Evolutionary conservation across 1,284 basidiomycete species (phyloP), one percentile per base, ranked within the genome.

Genomic region (Leccinum insolens): DNA sequence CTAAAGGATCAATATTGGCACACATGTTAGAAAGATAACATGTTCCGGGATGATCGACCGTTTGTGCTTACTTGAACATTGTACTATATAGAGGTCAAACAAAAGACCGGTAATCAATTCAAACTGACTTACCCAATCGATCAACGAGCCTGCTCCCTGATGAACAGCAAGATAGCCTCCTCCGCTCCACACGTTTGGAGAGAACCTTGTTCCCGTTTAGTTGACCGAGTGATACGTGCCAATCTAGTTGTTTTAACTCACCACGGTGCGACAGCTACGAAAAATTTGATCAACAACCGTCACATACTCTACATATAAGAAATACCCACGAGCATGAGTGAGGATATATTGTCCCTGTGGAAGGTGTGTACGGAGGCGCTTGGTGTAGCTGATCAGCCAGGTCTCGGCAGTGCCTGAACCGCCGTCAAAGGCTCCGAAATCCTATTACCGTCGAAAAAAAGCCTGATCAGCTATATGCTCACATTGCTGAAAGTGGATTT

Each of bases 121-220:
- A 52, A 15, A 39, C 34, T 15, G 37, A 68, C 76, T 65, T 55
- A 77, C 79, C 85, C 85, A 88, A 71, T 88, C 87, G 60, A 88
- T 88, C 68, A 86, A 72, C 71, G 74, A 81, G 11, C 90, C 90
- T 31, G 91, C 89, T 7, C 78, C 74, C 61, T 78, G 25, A 89
- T 85, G 62, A 80, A 83, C 1, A 15, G 67, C 73, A 37, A 89
- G 81, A 74, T 91, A 91, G 9, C 85, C 89, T 65, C 89, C 89
- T 25, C 77, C 75, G 15, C 69, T 68, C 76, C 74, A 76, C 25
- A 61, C 69, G 22, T 5, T 55, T 4, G 77, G 77, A 41, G 77
- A 69, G 65, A 77, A 77, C 75, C 75, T 76, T 65, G 14, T 14
- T 25, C 17, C 15, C 2, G 15, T 49, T 4, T n/a, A 17, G 44